A percentile compares a stretch with the other conserved stretches of the same genome.
These are phyloP conservation scores for Petunia hybrid DNA, from an alignment of 305 asterid species.

Conservation along the genomic window DNA sequence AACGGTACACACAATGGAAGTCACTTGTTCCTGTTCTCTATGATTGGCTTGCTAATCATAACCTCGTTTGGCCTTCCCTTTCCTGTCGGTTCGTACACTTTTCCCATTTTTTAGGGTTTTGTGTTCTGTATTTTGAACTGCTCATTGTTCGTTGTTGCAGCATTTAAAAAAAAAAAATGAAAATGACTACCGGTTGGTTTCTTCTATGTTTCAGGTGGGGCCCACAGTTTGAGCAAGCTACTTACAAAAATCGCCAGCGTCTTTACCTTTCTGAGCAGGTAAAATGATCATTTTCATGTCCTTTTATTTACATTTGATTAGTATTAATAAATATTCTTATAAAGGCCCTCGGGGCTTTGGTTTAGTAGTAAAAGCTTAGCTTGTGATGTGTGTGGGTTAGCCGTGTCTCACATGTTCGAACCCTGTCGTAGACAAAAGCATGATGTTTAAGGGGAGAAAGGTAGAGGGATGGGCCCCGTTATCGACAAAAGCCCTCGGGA, in stretches of 20 bases:
- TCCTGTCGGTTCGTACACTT: conserved; percentile 72
- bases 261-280: conserved; percentile 97
- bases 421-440: too few relatives aligned
- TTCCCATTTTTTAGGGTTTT: conserved; percentile 38
- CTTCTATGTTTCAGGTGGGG: conserved; percentile 75
- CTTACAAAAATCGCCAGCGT: conserved; percentile 92
- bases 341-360: too few relatives aligned
- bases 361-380: too few relatives aligned
- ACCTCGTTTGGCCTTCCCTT: conserved; percentile 95
- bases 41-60: conserved; percentile 95
- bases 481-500: too few relatives aligned
- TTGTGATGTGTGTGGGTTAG: too few relatives aligned
- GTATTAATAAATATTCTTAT: too few relatives aligned
- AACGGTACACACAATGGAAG: conserved; percentile 84
- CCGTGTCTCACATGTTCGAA: too few relatives aligned
- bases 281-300: conserved; percentile 29
- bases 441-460: too few relatives aligned
- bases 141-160: background rate
- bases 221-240: conserved; percentile 89
- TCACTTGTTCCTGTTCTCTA: conserved; percentile 80
- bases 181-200: too few relatives aligned
- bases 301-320: background rate
- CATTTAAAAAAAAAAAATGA: too few relatives aligned
- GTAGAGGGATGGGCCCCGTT: too few relatives aligned
- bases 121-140: background rate